A percentile compares a stretch with the other conserved stretches of the same genome.
Conservation (phyloP, 139 green algal genomes). For the Raphidocelis subcapitata region DNA sequence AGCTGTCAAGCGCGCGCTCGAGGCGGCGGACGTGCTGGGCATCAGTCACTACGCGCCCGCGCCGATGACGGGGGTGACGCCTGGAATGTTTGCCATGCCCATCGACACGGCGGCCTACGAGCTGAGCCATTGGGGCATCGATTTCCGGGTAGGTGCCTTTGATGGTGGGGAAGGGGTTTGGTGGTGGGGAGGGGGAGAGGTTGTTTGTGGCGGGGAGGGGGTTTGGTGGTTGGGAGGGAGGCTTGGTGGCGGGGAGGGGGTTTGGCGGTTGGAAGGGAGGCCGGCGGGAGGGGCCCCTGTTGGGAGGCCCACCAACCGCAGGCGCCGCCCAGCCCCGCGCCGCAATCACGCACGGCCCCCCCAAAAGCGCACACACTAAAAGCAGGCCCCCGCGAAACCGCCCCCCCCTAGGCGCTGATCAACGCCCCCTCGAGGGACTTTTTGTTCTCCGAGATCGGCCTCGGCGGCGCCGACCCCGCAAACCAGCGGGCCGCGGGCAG, state of each 20-base stretch:
- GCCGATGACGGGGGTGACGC: neutral
- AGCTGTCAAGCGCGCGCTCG: neutral
- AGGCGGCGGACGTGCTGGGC: conserved; percentile 11
- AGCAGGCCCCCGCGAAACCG: too few species aligned
- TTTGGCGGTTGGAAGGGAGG: too few species aligned
- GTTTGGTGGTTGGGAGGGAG: too few species aligned
- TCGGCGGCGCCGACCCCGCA: conserved; percentile 9
- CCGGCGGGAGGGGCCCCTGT: neutral
- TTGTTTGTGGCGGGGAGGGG: neutral
- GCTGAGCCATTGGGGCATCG: conserved; percentile 14
- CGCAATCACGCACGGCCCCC: too few species aligned
- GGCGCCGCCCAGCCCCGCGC: too few species aligned
- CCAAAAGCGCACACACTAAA: too few species aligned
- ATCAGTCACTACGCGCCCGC: conserved; percentile 24
- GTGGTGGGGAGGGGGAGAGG: too few species aligned
- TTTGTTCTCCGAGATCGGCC: conserved; percentile 20
- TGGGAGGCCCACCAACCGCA: too few species aligned
- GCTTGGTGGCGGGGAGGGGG: neutral
- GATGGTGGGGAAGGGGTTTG: too few species aligned
- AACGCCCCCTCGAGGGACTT: conserved; percentile 6
- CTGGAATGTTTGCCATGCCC: too few species aligned
- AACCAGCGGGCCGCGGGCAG: too few species aligned
- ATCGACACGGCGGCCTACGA: conserved; percentile 16
- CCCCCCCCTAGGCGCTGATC: too few species aligned
- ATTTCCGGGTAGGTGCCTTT: conserved; percentile 1